Conservation (phyloP, 1,139 yeast genomes). For the Lodderomyces oxycetoniae region DNA sequence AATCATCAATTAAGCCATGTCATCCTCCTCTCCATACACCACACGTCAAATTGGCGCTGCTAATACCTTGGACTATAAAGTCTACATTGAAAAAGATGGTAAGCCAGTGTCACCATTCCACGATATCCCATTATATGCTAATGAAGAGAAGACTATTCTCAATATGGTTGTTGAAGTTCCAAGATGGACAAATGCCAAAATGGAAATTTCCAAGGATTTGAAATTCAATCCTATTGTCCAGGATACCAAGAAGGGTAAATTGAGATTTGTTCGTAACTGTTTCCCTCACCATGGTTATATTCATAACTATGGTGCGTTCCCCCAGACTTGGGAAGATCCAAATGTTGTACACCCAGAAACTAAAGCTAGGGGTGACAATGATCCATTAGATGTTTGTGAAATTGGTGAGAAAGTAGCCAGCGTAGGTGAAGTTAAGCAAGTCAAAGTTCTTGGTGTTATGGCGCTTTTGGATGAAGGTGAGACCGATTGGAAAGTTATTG, state of each 20-base stretch:
- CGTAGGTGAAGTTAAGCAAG: slow-evolving; percentile 74
- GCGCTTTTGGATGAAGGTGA: slow-evolving; percentile 97
- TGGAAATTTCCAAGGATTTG: slow-evolving; percentile 75
- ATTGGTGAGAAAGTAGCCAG: slow-evolving; percentile 70
- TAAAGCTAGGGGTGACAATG: slow-evolving; percentile 87
- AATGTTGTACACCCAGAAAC: slow-evolving; percentile 63
- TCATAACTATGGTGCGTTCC: slow-evolving; percentile 96
- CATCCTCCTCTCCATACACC: slow-evolving; percentile 38
- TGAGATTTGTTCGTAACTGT: slow-evolving; percentile 82
- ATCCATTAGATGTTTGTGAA: slow-evolving; percentile 95
- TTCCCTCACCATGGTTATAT: slow-evolving; percentile 97
- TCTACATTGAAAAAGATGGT: slow-evolving; percentile 50
- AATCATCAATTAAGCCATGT: slow-evolving; percentile 34
- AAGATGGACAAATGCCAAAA: slow-evolving; percentile 91
- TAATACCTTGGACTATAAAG: slow-evolving; percentile 87
- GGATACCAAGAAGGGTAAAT: slow-evolving; percentile 87
- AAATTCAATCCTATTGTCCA: slow-evolving; percentile 86
- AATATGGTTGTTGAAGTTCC: slow-evolving; percentile 95
- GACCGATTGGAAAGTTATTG: slow-evolving; percentile 95
- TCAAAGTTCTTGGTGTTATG: slow-evolving; percentile 87
- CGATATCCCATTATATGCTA: slow-evolving; percentile 77
- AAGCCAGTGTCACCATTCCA: slow-evolving; percentile 59
- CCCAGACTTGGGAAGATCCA: slow-evolving; percentile 95
- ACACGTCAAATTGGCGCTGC: slow-evolving; percentile 89
- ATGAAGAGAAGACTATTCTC: slow-evolving; percentile 57